phyloP scores from a whole-genome alignment of 1,284 basidiomycete genomes.

The Wolfiporia cocos region DNA sequence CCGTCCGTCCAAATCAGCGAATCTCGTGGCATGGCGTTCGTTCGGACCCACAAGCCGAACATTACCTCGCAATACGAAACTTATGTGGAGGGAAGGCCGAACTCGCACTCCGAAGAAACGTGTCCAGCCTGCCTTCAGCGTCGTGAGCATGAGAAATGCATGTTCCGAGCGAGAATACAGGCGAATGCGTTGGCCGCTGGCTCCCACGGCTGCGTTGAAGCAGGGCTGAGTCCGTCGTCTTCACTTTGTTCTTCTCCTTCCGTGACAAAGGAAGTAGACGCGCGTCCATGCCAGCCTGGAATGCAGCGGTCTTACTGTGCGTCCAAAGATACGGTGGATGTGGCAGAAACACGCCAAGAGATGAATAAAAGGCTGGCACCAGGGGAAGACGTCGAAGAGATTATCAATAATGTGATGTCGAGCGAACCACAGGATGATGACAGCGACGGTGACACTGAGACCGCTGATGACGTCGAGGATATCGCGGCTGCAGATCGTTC shows the following conservation, averaged over 20 bases:
- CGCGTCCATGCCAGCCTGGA: no score
- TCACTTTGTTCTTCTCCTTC: no score
- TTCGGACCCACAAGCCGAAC: constrained; percentile 7
- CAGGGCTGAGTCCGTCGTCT: no score
- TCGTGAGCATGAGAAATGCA: constrained; percentile 16
- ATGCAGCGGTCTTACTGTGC: no score
- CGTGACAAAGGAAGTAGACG: no score
- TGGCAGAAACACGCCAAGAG: background rate
- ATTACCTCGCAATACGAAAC: constrained; percentile 27
- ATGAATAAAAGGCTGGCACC: constrained; percentile 23
- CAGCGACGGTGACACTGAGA: constrained; percentile 1
- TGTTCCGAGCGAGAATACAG: constrained; percentile 4
- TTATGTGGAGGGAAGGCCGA: constrained; percentile 26
- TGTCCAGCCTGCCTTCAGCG: constrained; percentile 25
- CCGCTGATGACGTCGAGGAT: constrained; percentile 10
- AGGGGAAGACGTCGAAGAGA: constrained; percentile 16
- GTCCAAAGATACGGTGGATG: background rate
- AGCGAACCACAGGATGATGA: constrained; percentile 9
- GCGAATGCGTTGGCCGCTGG: background rate
- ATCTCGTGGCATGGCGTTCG: constrained; percentile 9
- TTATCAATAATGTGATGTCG: constrained; percentile 15
- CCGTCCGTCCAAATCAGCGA: constrained; percentile 25
- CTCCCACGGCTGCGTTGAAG: no score
- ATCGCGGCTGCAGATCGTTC: no score
- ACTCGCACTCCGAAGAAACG: constrained; percentile 35